Evolutionary conservation across 2,329 filamentous ascomycete genomes (phyloP).

Genomic region (Penicillium sp.): DNA sequence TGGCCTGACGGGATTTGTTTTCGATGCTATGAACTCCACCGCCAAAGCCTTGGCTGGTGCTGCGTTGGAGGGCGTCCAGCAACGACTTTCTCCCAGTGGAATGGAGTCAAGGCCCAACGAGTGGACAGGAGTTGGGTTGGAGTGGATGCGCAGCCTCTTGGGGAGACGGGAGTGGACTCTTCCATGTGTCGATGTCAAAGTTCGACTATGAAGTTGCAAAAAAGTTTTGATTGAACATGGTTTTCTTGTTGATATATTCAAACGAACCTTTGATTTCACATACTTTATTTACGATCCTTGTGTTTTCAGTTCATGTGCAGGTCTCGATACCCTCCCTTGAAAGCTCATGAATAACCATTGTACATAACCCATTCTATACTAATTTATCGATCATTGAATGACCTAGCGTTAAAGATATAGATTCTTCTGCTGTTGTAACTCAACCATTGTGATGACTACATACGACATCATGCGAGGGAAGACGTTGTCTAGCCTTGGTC

Average conservation of each 20-base stretch:
- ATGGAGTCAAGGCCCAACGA: conserved; percentile 44
- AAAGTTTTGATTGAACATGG: neutral
- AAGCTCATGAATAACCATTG: neutral
- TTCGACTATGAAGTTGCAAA: conserved; percentile 53
- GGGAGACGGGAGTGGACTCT: conserved; percentile 82
- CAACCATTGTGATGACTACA: neutral
- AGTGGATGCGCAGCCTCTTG: conserved; percentile 75
- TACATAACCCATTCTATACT: conserved; percentile 1
- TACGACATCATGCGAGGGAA: neutral
- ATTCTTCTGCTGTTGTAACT: neutral
- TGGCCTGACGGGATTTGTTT: conserved; percentile 32
- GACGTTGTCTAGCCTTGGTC: neutral
- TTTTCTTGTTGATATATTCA: neutral
- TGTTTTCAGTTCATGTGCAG: neutral
- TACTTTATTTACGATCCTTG: neutral
- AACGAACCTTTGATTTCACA: neutral
- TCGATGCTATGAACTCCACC: conserved; percentile 57
- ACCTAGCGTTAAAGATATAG: neutral
- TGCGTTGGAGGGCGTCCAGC: conserved; percentile 53
- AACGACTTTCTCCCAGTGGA: conserved; percentile 26
- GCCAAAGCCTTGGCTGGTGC: conserved; percentile 58
- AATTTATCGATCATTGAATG: neutral
- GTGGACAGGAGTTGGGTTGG: conserved; percentile 69
- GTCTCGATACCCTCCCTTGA: neutral
- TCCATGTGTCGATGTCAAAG: conserved; percentile 80